Evolutionary conservation across 192 early-diverging fungal species (phyloP), one percentile per base, ranked within the genome.

Genomic region (Coemansia furcata): DNA sequence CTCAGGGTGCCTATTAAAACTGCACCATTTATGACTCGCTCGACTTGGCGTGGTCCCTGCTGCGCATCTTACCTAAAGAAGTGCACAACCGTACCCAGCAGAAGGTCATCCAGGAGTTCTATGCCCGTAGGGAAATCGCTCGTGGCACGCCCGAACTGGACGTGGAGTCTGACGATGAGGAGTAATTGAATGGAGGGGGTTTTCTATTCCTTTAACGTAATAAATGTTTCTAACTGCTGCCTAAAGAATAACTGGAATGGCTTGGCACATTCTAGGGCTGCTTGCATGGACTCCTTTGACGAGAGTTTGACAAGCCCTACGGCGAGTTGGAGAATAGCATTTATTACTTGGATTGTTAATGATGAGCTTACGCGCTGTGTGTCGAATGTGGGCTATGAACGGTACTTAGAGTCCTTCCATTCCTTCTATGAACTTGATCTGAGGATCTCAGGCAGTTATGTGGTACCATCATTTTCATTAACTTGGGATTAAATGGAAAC

Each of bases 21-120:
- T 87, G 98, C 71, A 96, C 95, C 30, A 97, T 99, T 60, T 98
- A 93, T 65, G 98, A 99, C 72, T 94, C 91, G 11, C 85, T 99
- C 59, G 98, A 99, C 71, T 71, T 95, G 62, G 98, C 96, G n/a
- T 99, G 98, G 98, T 94, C 93, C 23, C 86, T 99, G 59, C 85
- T 99, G 44, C 91, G 98, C 70, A 97, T 99, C 77, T 99, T 99
- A 92, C 98, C 96, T 68, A 99, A 99, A 90, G 98, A 99, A 77
- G 88, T 98, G 90, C 88, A 98, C 39, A 99, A 99, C 87, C 93
- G 96, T 71, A 98, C 98, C 75, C 95, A 95, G 64, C 91, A 95
- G 69, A 96, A 97, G 69, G 74, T 98, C 50, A 85, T 99, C 50
- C 88, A 89, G 63, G 97, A 99, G 78, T 99, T 86, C 71, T 99